phyloP scores from a whole-genome alignment of 1,139 yeast species.

The Debaryomyces coudertii region DNA sequence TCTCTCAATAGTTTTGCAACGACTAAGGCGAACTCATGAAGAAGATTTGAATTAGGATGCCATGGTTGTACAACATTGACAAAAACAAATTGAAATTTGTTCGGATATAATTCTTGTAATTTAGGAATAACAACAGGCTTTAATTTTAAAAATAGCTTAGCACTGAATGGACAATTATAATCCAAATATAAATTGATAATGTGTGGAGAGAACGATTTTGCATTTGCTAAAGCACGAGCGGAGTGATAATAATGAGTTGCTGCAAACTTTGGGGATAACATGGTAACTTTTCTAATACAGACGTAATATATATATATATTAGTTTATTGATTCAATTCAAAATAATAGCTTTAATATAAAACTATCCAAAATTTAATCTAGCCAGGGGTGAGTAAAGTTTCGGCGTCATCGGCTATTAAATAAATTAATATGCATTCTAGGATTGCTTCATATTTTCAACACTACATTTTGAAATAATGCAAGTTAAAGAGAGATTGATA shows the following conservation, averaged over 20 bases:
- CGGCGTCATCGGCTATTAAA: neutral
- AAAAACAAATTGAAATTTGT: constrained; percentile 57
- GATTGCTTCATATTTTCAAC: too few species aligned
- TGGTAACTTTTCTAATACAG: constrained; percentile 13
- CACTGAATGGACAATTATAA: constrained; percentile 78
- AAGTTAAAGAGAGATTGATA: too few species aligned
- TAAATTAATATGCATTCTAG: neutral
- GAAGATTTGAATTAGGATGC: constrained; percentile 73
- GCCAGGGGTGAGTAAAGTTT: neutral
- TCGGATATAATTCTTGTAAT: constrained; percentile 50
- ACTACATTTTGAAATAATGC: too few species aligned
- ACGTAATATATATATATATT: too few species aligned
- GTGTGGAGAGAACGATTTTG: constrained; percentile 31
- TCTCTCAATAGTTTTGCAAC: constrained; percentile 62
- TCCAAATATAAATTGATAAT: constrained; percentile 63
- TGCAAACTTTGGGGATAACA: constrained; percentile 49
- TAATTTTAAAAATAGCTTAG: constrained; percentile 61
- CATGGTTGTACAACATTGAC: constrained; percentile 82
- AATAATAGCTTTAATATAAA: neutral
- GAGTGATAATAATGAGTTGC: constrained; percentile 39
- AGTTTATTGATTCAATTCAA: neutral
- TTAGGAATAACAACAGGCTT: constrained; percentile 56
- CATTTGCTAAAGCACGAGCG: constrained; percentile 23
- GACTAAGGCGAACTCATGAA: constrained; percentile 75
- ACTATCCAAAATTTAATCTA: neutral